phyloP scores from a whole-genome alignment of 805 yeast species.

The Ogataea neopini region DNA sequence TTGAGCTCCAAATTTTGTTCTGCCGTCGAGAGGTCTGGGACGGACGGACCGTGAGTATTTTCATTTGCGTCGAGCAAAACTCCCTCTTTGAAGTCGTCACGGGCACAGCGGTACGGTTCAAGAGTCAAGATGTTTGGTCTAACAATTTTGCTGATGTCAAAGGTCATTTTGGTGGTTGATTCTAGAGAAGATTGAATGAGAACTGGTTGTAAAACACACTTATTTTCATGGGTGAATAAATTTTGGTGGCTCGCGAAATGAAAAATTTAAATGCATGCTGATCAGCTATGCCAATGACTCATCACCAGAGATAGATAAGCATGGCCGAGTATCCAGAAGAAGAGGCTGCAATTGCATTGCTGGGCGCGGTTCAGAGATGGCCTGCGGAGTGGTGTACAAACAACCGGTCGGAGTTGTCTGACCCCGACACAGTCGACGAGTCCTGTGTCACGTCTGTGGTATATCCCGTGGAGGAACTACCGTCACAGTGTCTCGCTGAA shows the following conservation, averaged over 20 bases:
- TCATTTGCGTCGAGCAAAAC: constrained; percentile 93
- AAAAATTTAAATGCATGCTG: background rate
- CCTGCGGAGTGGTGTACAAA: too few relatives aligned
- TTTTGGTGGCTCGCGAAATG: background rate
- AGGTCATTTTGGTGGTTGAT: too few relatives aligned
- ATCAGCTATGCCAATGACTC: too few relatives aligned
- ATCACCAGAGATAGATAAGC: too few relatives aligned
- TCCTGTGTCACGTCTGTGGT: too few relatives aligned
- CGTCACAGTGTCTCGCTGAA: background rate
- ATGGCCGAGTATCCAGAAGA: constrained; percentile 3
- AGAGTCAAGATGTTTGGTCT: constrained; percentile 82
- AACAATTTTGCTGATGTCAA: constrained; percentile 58
- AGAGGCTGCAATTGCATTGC: constrained; percentile 1
- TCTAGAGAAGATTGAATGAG: too few relatives aligned
- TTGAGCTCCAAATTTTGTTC: constrained; percentile 64
- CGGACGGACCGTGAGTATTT: constrained; percentile 88
- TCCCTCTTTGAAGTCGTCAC: constrained; percentile 92
- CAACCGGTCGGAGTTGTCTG: too few relatives aligned
- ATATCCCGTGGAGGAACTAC: constrained; percentile 9
- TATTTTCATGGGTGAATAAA: too few relatives aligned
- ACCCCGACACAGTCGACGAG: too few relatives aligned
- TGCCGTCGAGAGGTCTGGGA: constrained; percentile 42
- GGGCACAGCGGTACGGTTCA: constrained; percentile 94
- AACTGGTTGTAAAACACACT: too few relatives aligned
- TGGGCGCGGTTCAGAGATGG: background rate